A percentile compares a stretch with the other conserved stretches of the same genome.
phyloP scores from a whole-genome alignment of 2,329 filamentous ascomycete genomes.

The Cadophora gregata region DNA sequence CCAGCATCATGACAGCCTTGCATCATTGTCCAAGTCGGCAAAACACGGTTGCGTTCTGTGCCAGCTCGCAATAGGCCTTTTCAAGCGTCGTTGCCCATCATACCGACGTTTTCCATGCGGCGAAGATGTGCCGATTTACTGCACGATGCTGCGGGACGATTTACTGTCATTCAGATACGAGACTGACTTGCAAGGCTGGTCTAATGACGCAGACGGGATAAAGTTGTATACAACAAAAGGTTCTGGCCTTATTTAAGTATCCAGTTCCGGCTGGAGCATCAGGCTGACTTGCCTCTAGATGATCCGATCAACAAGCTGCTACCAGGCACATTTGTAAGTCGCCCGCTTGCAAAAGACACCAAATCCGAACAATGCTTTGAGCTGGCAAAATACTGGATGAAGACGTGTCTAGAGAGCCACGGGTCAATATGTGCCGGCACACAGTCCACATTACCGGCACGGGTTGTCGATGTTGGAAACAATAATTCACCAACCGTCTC shows the following conservation, averaged over 20 bases:
- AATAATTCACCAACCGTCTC: neutral
- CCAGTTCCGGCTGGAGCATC: too few relatives aligned
- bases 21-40: neutral
- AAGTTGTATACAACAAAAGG: neutral
- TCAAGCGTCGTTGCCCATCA: neutral
- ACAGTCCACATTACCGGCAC: neutral
- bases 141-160: neutral
- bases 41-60: neutral
- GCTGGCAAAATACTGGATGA: neutral
- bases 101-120: too few relatives aligned
- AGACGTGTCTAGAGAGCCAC: neutral
- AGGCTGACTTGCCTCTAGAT: neutral
- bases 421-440: neutral
- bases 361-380: neutral
- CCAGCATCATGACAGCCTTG: constrained; percentile 4
- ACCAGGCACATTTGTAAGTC: neutral
- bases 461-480: neutral
- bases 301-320: neutral
- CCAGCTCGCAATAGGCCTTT: neutral
- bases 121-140: neutral
- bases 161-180: neutral
- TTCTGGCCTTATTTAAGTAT: too few relatives aligned
- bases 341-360: neutral
- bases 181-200: neutral
- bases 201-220: neutral